Base-by-base conservation (phyloP, 768 basidiomycete species). In the Omphalotus guepiniiformis region DNA sequence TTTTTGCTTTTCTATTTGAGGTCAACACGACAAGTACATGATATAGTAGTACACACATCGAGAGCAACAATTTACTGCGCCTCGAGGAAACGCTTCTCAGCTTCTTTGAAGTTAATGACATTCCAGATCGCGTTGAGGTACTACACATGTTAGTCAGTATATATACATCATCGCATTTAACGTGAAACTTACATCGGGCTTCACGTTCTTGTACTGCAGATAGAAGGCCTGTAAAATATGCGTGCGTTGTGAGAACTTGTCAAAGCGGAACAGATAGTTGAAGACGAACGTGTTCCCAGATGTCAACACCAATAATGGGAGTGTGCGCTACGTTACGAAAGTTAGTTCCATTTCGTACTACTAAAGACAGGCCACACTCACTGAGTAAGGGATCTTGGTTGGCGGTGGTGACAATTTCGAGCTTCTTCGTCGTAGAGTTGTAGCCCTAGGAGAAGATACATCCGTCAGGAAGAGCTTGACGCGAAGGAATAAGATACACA, bases 111-210 rank as follows among this genome's bases (percentile, higher is more conserved):
- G 75, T 96, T 93, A 76, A 97, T 80, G 50, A 98, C 93, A 55
- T 83, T 84, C 93, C 94, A 97, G 63, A 97, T 93, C 18, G 92
- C 92, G 39, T 79, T 81, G 65, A 98, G 83, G 73, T 98, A 97
- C 93, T 93, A 55, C 23, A 32, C 3, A 38, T 47, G 48, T 42
- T 16, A 52, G 39, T 21, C 36, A 15, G 15, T n/a, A 39, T 16
- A 28, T 16, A 36, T 18, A 35, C 3, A 23, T 23, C n/a, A 26
- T 12, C 12, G 28, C 28, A 34, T 6, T 12, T 27, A 13, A 36
- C 40, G 32, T 23, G 38, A 26, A 1, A 78, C 93, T 69, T 62
- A 94, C 93, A 59, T 96, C 89, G 26, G 80, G 82, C 75, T 98
- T 98, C 58, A 93, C 88, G 59, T 94, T 94, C 72, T 88, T 78